Base-by-base conservation (phyloP, 768 basidiomycete genomes). In the Russula sp. region DNA sequence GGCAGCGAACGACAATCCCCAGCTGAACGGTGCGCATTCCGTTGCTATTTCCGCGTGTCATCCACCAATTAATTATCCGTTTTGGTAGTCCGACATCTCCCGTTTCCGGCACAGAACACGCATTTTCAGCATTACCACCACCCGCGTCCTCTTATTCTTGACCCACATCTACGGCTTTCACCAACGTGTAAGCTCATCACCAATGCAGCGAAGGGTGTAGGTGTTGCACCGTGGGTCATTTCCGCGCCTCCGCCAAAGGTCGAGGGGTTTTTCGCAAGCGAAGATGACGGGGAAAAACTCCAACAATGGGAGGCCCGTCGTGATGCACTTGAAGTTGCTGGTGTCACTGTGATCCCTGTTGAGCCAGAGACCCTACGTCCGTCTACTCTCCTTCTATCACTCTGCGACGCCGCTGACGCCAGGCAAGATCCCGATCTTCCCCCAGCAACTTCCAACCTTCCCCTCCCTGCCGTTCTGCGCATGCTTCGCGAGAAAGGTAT, bases 1-100 rank as follows among this genome's bases (percentile, higher is more conserved):
- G 0, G 85, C 91, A 22, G 74, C 93, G 48, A 91, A 93, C 63
- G 96, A 99, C 69, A 81, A 99, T 71, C 96, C 96, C 5, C 90
- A 97, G 69, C 78, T 99, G n/a, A 96, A 95, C 67, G 84, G 95
- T 91, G 67, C 66, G 84, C 58, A 34, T 14, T 39, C 29, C 49
- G 6, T 56, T 25, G 36, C 46, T 25, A 18, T 59, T 43, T 47
- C 20, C 58, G 46, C 18, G 16, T 60, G 53, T 34, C 16, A 47
- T 48, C 9, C 41, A 58, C 46, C 34, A 42, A 49, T 47, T 52
- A 43, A 64, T 48, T 9, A 36, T 52, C 43, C 16, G 29, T 60
- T 34, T 45, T 22, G 45, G 10, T 43, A 88, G 87, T 81, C 51
- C 83, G 83, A 34, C 78, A 80, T 69, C 76, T 88, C 25, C 83